Evolutionary conservation across 805 yeast genomes (phyloP), one percentile per base, ranked within the genome.

Genomic region (Alloascoidea hylecoeti): DNA sequence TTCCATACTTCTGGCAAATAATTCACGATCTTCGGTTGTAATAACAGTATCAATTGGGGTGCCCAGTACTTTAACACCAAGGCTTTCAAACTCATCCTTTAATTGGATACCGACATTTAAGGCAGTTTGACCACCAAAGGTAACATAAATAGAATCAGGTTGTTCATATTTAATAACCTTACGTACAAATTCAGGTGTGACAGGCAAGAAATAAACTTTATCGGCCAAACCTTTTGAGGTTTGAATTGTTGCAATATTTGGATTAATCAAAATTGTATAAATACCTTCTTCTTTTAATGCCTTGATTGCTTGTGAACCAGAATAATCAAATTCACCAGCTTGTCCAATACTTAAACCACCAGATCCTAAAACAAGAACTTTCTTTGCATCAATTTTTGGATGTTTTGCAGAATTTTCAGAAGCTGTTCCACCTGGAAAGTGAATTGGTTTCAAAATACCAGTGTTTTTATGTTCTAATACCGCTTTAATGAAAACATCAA

Each of bases 71-170:
- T 82, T 78, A 47, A 92, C 97, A 44, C 95, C 97, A 41, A 89
- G 71, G 6, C 74, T 60, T 56, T 78, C 95, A 51, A 92, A 88
- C 63, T 89, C 97, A 56, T 89, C 97, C 66, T 89, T 89, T 64
- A 92, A 72, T 49, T 78, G 75, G 47, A 92, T 88, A 72, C 98
- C 98, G 42, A 92, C 98, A 51, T 81, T 78, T 52, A 92, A 70
- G 32, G 96, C 98, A 35, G 98, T 92, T 67, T 92, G 98, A 53
- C 98, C 98, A 68, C 98, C 98, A 55, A 92, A 92, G 15, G 98
- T 92, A 55, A 83, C 81, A 64, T 85, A 88, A 49, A 92, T 89
- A 46, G 96, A 94, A 58, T 92, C 98, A 18, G 98, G 98, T 49
- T 83, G 78, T 66, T 92, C 98, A 59, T 83, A 81, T 57, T 82